These are phyloP conservation scores for Artemisia annua DNA, from an alignment of 129 eudicot genomes.

Conservation along the genomic window DNA sequence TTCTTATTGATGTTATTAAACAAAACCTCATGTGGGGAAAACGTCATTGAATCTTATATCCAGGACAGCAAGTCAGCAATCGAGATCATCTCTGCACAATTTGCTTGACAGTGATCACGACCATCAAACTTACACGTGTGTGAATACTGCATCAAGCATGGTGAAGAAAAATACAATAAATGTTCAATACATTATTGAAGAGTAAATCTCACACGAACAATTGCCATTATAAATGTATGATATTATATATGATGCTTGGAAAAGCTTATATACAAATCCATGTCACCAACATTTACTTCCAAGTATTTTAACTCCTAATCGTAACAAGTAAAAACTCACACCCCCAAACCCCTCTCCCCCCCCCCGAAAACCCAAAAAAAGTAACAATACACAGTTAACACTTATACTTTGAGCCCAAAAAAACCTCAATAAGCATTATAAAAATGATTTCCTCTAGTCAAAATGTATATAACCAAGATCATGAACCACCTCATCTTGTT, in stretches of 20 bases:
- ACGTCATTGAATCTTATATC: too few species aligned
- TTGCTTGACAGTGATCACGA: too few species aligned
- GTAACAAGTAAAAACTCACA: not conserved
- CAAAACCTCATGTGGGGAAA: too few species aligned
- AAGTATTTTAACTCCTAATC: not conserved
- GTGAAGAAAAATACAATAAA: too few species aligned
- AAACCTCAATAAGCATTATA: slow-evolving; percentile 9
- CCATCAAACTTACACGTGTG: too few species aligned
- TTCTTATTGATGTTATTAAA: too few species aligned
- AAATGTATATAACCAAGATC: slow-evolving; percentile 27
- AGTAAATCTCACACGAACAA: not conserved
- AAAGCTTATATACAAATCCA: slow-evolving; percentile 25
- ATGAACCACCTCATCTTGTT: slow-evolving; percentile 2
- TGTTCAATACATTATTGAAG: too few species aligned
- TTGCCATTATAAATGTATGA: slow-evolving; percentile 6
- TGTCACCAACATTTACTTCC: slow-evolving; percentile 10
- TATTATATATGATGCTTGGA: slow-evolving; percentile 18
- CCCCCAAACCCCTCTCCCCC: not conserved
- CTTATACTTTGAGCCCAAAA: not conserved
- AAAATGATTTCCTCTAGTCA: slow-evolving; percentile 31
- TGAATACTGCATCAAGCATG: too few species aligned
- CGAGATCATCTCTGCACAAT: too few species aligned
- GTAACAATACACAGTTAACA: slow-evolving; percentile 13
- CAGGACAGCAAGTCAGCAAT: too few species aligned
- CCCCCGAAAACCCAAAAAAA: not conserved